A percentile compares a stretch with the other conserved stretches of the same genome.
phyloP scores from a whole-genome alignment of 73 alveolate species.

The Uronychia binucleata region DNA sequence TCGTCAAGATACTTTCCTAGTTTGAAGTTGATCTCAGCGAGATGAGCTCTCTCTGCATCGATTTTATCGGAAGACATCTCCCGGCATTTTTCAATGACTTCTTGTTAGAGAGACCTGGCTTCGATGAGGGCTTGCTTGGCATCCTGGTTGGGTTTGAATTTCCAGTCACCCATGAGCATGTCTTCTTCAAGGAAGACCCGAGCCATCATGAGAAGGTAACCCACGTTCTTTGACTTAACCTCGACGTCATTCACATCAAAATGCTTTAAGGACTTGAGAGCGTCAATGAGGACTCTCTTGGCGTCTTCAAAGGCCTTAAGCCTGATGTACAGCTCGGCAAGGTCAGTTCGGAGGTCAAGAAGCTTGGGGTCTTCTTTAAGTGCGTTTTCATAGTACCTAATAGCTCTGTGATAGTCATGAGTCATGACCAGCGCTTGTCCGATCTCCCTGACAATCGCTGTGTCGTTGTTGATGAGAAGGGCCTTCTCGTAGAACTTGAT shows the following conservation, averaged over 20 bases:
- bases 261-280: conserved; percentile 56
- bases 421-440: conserved; percentile 96
- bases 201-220: conserved; percentile 63
- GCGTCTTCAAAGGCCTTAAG: conserved; percentile 82
- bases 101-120: conserved; percentile 53
- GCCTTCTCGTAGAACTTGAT: conserved; percentile 93
- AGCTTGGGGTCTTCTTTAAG: conserved; percentile 68
- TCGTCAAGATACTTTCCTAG: conserved; percentile 80
- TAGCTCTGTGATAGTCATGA: conserved; percentile 96
- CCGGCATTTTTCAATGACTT: conserved; percentile 60
- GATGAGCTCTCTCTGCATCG: conserved; percentile 68
- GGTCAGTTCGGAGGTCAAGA: conserved; percentile 78
- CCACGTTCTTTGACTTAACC: conserved; percentile 57
- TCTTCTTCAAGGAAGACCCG: conserved; percentile 66
- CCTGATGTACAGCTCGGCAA: conserved; percentile 76
- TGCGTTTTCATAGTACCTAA: conserved; percentile 88
- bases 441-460: conserved; percentile 82
- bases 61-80: conserved; percentile 56
- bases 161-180: conserved; percentile 63
- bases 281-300: conserved; percentile 71
- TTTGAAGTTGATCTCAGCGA: conserved; percentile 81
- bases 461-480: conserved; percentile 81
- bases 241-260: conserved; percentile 51
- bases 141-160: conserved; percentile 58
- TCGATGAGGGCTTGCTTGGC: conserved; percentile 66